Evolutionary conservation across 345 rosid species (phyloP), one percentile per base, ranked within the genome.

Genomic region (Noccaea bulbosa): DNA sequence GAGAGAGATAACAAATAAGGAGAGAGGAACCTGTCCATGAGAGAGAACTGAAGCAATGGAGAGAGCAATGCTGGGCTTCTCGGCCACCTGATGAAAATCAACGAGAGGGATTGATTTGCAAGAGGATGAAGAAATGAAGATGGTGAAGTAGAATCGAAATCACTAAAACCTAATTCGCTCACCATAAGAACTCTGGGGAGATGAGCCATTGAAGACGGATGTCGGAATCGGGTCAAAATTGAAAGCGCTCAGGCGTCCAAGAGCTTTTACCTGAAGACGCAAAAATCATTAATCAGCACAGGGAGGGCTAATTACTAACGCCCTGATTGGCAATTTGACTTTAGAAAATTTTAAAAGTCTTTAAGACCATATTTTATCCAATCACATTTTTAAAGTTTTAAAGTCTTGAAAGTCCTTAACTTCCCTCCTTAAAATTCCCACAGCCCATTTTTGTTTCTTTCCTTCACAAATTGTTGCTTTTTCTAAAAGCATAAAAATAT

Each of bases 31-130:
- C 72, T 87, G 80, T 72, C 93, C 94, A 51, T 65, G 83, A 12
- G 96, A 88, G 78, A 90, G 91, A 11, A 79, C 87, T 34, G 96
- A 81, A 70, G 98, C 98, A 14, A 93, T 83, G 56, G 94, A 91
- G 81, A 77, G 80, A 11, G 98, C 98, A 48, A 93, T 91, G 84
- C 97, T 90, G 17, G 97, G 98, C 88, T 93, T 93, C 86, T 93
- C 98, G 9, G 98, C 97, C 57, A 93, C 92, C 98, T 85, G 84
- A 33, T 8, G 61, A 57, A 33, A 64, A 20, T 2, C 54, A 69
- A 55, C 67, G 51, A 34, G 22, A 34, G 14, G 39, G 9, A n/a
- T n/a, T n/a, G n/a, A 38, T 62, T 10, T 5, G 49, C 51, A 35
- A 44, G 49, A 57, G 39, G 39, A 55, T 5, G 30, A 14, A 7